Conservation (phyloP, 2,329 filamentous ascomycete genomes). For the Colletotrichum echinochloae region DNA sequence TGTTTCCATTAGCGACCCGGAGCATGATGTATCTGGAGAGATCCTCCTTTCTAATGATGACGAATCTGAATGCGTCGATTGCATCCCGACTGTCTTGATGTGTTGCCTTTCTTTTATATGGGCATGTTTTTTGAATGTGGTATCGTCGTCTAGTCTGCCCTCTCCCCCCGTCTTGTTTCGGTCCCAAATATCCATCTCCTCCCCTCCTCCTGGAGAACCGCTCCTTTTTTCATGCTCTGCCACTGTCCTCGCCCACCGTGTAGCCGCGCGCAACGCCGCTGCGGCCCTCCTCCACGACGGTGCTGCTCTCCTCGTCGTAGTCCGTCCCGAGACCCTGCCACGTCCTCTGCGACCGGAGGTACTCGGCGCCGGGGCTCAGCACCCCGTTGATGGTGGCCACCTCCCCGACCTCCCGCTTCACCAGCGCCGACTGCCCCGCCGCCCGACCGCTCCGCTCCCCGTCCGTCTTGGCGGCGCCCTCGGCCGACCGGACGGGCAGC, state of each 20-base stretch:
- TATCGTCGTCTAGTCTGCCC: slow-evolving; percentile 4
- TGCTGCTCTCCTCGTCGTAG: slow-evolving; percentile 73
- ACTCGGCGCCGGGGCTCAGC: slow-evolving; percentile 92
- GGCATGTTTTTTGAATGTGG: background rate
- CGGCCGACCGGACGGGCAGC: slow-evolving; percentile 49
- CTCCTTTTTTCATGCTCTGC: background rate
- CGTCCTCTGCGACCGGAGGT: slow-evolving; percentile 81
- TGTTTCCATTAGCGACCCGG: slow-evolving; percentile 1
- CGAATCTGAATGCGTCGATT: slow-evolving; percentile 25
- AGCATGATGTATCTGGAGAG: slow-evolving; percentile 6
- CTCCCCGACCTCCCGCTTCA: slow-evolving; percentile 73
- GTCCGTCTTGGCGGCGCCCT: slow-evolving; percentile 21
- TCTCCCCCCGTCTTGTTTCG: background rate
- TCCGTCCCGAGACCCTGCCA: slow-evolving; percentile 95
- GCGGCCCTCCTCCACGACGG: slow-evolving; percentile 83
- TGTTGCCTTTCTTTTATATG: background rate
- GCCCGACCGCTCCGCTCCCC: slow-evolving; percentile 44
- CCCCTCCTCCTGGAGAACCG: too few species aligned
- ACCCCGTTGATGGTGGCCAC: slow-evolving; percentile 86
- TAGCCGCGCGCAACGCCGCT: slow-evolving; percentile 92
- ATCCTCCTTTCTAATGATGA: slow-evolving; percentile 27
- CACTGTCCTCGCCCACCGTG: slow-evolving; percentile 71
- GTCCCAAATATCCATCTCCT: background rate
- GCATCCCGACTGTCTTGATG: background rate
- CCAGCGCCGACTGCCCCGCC: slow-evolving; percentile 60